These are phyloP conservation scores for Chytriomyces sp. DNA, from an alignment of 192 early-diverging fungal species.

Conservation along the genomic window DNA sequence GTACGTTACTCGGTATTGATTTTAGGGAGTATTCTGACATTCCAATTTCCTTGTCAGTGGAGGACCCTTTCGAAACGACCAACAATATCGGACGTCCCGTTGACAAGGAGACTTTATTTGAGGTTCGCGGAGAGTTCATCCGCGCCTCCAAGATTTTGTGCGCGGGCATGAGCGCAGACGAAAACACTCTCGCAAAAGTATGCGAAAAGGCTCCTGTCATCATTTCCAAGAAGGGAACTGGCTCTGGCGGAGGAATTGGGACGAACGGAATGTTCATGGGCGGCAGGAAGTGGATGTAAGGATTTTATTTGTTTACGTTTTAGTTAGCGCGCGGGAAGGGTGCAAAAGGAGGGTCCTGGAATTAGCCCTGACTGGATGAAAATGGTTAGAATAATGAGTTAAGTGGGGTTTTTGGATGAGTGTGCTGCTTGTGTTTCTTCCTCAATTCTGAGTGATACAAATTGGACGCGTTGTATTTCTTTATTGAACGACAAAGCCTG, in stretches of 20 bases:
- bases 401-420: not conserved
- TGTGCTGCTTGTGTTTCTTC: not conserved
- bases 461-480: constrained; percentile 2
- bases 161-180: not conserved
- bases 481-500: not conserved
- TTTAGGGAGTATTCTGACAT: too few relatives aligned
- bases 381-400: not conserved
- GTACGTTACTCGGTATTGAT: constrained; percentile 10
- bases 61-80: constrained; percentile 40
- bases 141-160: constrained; percentile 33
- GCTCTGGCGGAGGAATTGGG: not conserved
- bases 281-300: not conserved
- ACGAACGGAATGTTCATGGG: constrained; percentile 2
- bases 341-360: too few relatives aligned
- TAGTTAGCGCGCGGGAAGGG: too few relatives aligned
- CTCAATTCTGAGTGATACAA: too few relatives aligned
- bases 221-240: constrained; percentile 25
- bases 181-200: constrained; percentile 16
- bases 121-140: constrained; percentile 41
- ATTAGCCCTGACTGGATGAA: too few relatives aligned
- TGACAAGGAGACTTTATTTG: constrained; percentile 39
- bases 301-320: too few relatives aligned
- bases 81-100: constrained; percentile 40
- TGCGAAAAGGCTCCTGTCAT: constrained; percentile 32
- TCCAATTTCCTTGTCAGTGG: constrained; percentile 28